Conservation (phyloP, 768 basidiomycete genomes). For the Tricholoma hemisulphureum region DNA sequence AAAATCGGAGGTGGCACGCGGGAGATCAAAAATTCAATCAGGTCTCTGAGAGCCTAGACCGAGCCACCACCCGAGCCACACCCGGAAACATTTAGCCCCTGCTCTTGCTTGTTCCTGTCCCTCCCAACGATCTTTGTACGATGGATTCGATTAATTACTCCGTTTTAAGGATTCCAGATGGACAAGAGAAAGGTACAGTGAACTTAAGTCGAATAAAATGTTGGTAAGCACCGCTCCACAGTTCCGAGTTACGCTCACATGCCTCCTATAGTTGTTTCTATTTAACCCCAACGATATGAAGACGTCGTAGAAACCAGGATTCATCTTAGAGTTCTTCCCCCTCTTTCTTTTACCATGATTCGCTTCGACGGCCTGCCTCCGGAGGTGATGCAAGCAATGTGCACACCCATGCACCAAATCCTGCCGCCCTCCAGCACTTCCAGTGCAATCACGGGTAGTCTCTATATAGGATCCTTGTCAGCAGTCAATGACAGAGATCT, state of each 20-base stretch:
- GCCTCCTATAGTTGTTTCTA: conserved; percentile 18
- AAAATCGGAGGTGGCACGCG: not conserved
- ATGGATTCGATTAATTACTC: not conserved
- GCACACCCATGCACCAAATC: conserved; percentile 81
- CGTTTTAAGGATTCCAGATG: not conserved
- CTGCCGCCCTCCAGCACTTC: conserved; percentile 39
- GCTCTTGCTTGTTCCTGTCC: conserved; percentile 1
- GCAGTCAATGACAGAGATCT: conserved; percentile 58
- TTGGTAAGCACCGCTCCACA: conserved; percentile 19
- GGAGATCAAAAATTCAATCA: not conserved
- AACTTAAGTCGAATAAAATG: conserved; percentile 4
- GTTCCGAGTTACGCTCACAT: conserved; percentile 12
- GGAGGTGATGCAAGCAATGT: conserved; percentile 81
- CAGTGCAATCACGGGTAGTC: conserved; percentile 41
- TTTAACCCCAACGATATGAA: conserved; percentile 15
- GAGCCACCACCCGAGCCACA: not conserved
- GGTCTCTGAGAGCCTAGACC: not conserved
- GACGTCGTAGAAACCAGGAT: conserved; percentile 3
- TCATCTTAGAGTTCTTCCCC: conserved; percentile 1
- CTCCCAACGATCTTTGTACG: not conserved
- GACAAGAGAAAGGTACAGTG: not conserved
- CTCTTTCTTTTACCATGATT: conserved; percentile 50
- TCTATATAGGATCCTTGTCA: conserved; percentile 66
- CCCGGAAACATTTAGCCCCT: not conserved
- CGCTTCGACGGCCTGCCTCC: conserved; percentile 73